These are phyloP conservation scores for Dipteronia sinensis DNA, from an alignment of 345 rosid genomes.

Conservation along the genomic window DNA sequence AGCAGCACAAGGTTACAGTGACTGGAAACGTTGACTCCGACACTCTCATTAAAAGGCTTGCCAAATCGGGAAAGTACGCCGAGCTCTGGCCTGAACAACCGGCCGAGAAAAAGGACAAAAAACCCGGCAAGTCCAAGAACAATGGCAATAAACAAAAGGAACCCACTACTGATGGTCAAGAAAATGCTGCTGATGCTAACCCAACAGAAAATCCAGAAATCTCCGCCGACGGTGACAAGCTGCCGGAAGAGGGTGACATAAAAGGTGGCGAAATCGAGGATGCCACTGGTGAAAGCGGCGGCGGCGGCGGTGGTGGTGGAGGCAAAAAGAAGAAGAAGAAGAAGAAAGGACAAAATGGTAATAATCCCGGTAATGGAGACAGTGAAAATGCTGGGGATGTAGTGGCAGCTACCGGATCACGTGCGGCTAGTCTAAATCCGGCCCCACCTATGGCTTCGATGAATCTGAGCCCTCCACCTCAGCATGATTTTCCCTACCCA, in stretches of 20 bases:
- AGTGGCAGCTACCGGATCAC: conserved; percentile 8
- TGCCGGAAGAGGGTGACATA: conserved; percentile 22
- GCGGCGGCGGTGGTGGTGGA: conserved; percentile 22
- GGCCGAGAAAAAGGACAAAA: conserved; percentile 33
- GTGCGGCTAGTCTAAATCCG: conserved; percentile 1
- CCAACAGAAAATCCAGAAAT: conserved; percentile 22
- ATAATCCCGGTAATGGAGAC: conserved; percentile 16
- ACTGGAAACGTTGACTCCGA: conserved; percentile 54
- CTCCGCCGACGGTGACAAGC: conserved; percentile 16
- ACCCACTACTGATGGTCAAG: conserved; percentile 20
- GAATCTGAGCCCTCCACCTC: conserved; percentile 25
- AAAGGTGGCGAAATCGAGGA: conserved; percentile 19
- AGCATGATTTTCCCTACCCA: conserved; percentile 24
- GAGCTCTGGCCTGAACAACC: conserved; percentile 58
- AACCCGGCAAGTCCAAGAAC: conserved; percentile 33
- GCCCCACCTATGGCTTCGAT: conserved; percentile 23
- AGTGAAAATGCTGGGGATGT: conserved; percentile 22
- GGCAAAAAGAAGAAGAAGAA: conserved; percentile 53
- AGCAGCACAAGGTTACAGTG: conserved; percentile 65
- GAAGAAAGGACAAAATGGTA: conserved; percentile 23
- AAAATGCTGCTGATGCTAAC: conserved; percentile 13
- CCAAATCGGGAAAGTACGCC: conserved; percentile 58
- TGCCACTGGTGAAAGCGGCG: not conserved
- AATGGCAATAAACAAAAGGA: conserved; percentile 25
- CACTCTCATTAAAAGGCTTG: conserved; percentile 58